Base-by-base conservation (phyloP, 2,329 filamentous ascomycete species). In the Podosphaera aphanis region DNA sequence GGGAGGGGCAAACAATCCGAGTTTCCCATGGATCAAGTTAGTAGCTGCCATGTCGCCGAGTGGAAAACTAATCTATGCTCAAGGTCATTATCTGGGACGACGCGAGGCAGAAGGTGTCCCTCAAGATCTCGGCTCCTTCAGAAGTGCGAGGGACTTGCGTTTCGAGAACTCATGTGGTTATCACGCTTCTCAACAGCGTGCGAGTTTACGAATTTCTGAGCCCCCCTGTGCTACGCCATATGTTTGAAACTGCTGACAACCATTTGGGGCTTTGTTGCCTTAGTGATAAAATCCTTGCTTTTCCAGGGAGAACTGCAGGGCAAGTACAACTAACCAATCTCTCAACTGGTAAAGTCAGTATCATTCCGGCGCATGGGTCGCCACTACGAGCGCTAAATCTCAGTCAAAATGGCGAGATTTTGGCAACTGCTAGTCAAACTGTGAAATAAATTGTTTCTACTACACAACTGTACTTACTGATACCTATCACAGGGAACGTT, bases 1-100 rank as follows among this genome's bases (percentile, higher is more conserved):
- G 86, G 86, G 51, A 88, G 88, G 53, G 85, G 90, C 43, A 80
- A 73, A 55, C 75, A 77, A 48, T 84, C 86, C 45, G 88, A 88
- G 57, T 90, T 84, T 55, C 77, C 84, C 13, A 79, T 80, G 58
- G 92, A 86, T 63, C 93, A 92, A 68, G 83, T 77, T 55, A 38
- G 52, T 47, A 3, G 21, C 7, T 5, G 11, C 40, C 20, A 10
- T 27, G 11, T 18, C 20, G 27, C 10, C 10, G 5, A 35, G 16
- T 20, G n/a, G 19, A 21, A 20, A 41, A 33, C 49, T 56, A 18
- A 54, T 45, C 20, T 18, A 38, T 36, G 29, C 49, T 6, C 10
- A 47, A 79, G 74, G 71, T 86, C 43, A 77, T 92, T 52, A 82
- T 95, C 55, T 95, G 86, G 86, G 86, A 98, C 60, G 84, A 93